Percentiles rank a stretch among this genome's conserved stretches.
Conservation (phyloP, 352 stramenopile genomes). For the Phytophthora aleatoria region DNA sequence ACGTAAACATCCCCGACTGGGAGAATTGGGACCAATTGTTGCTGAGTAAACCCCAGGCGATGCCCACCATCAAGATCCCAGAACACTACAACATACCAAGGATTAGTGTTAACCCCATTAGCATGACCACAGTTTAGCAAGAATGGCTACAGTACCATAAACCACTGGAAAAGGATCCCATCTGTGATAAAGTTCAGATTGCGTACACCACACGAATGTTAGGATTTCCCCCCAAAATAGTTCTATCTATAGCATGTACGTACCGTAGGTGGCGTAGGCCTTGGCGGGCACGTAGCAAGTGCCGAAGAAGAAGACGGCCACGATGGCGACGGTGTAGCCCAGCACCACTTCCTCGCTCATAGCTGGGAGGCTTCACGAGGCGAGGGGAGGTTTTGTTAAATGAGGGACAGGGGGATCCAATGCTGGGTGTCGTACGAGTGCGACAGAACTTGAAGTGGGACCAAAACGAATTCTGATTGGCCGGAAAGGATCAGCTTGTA, state of each 20-base stretch:
- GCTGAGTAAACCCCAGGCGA: slow-evolving; percentile 76
- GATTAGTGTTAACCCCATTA: neutral
- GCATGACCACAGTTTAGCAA: slow-evolving; percentile 12
- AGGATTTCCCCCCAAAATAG: neutral
- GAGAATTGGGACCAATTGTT: slow-evolving; percentile 84
- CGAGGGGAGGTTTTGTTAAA: neutral
- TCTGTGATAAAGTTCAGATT: slow-evolving; percentile 44
- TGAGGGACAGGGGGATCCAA: neutral
- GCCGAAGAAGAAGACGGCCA: slow-evolving; percentile 85
- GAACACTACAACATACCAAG: slow-evolving; percentile 54
- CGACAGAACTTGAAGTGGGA: slow-evolving; percentile 8
- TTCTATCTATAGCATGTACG: slow-evolving; percentile 16
- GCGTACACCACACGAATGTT: slow-evolving; percentile 15
- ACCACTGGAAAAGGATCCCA: slow-evolving; percentile 90
- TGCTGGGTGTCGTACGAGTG: neutral
- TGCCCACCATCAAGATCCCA: slow-evolving; percentile 80
- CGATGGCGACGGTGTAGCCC: slow-evolving; percentile 63
- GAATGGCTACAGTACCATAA: slow-evolving; percentile 58
- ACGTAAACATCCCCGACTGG: slow-evolving; percentile 78
- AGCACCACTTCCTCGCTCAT: slow-evolving; percentile 48
- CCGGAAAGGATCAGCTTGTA: neutral
- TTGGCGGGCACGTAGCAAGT: slow-evolving; percentile 88
- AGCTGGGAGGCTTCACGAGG: neutral
- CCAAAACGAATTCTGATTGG: slow-evolving; percentile 2
- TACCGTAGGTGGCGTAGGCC: slow-evolving; percentile 81